A percentile compares a stretch with the other conserved stretches of the same genome.
phyloP scores from a whole-genome alignment of 2,329 filamentous ascomycete genomes.

The Didymella arachidicola region DNA sequence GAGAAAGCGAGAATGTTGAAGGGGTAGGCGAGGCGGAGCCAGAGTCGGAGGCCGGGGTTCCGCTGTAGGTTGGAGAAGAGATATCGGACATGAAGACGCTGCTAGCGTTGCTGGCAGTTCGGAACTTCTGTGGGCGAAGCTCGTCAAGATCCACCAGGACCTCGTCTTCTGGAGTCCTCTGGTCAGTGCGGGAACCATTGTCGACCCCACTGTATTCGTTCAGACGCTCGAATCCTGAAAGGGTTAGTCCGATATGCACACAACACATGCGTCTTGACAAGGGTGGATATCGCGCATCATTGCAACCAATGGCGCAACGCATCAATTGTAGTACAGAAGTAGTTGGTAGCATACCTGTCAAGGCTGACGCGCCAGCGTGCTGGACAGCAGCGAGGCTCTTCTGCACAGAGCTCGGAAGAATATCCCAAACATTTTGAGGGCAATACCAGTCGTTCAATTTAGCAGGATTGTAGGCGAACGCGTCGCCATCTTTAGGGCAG shows the following conservation, averaged over 20 bases:
- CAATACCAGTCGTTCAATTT: constrained; percentile 52
- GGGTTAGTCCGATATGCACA: constrained; percentile 24
- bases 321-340: constrained; percentile 21
- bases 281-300: constrained; percentile 19
- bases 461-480: constrained; percentile 48
- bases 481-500: constrained; percentile 48
- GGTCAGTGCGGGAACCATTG: constrained; percentile 23
- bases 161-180: constrained; percentile 35
- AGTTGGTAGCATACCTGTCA: constrained; percentile 48
- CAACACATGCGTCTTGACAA: constrained; percentile 12
- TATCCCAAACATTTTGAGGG: constrained; percentile 47
- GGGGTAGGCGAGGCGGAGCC: constrained; percentile 35
- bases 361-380: constrained; percentile 56
- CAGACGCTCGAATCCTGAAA: constrained; percentile 43
- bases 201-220: constrained; percentile 34
- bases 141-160: constrained; percentile 35
- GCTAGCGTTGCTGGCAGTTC: constrained; percentile 42
- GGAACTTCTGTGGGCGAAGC: constrained; percentile 36
- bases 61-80: constrained; percentile 35
- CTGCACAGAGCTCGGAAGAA: constrained; percentile 48
- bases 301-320: constrained; percentile 9
- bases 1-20: constrained; percentile 31
- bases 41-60: constrained; percentile 37
- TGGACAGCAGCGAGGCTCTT: constrained; percentile 49
- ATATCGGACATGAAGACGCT: constrained; percentile 39